Evolutionary conservation across 2,329 filamentous ascomycete species (phyloP).

Genomic region (Truncatella angustata): DNA sequence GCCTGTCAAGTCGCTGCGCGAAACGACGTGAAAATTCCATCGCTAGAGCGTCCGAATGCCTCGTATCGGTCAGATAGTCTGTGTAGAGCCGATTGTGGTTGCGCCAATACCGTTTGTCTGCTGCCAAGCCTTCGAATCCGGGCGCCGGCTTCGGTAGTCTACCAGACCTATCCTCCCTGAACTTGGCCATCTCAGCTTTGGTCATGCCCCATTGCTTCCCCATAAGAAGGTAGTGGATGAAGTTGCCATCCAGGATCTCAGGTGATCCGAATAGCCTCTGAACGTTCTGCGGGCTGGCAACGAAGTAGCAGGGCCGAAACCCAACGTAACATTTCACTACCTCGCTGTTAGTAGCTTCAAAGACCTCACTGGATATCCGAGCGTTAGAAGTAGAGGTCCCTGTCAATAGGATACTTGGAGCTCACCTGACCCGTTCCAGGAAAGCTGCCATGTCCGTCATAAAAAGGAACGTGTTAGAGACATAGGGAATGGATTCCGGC

Average conservation of each 20-base stretch:
- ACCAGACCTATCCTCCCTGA: conserved; percentile 15
- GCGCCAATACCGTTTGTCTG: conserved; percentile 15
- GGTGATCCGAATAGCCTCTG: conserved; percentile 10
- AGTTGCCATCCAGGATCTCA: conserved; percentile 4
- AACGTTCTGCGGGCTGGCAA: conserved; percentile 14
- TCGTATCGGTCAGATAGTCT: conserved; percentile 13
- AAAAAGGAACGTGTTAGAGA: no score
- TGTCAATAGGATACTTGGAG: no score
- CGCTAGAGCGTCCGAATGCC: conserved; percentile 11
- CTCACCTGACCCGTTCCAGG: no score
- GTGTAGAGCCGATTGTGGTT: conserved; percentile 13
- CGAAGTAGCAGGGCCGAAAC: conserved; percentile 4
- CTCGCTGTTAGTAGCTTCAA: not conserved
- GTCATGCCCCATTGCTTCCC: conserved; percentile 15
- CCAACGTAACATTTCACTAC: conserved; percentile 10
- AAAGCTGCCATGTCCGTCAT: no score
- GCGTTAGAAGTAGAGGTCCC: no score
- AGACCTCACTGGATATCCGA: no score
- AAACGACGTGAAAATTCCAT: conserved; percentile 13
- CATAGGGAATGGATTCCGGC: no score
- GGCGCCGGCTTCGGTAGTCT: not conserved
- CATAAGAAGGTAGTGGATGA: conserved; percentile 7
- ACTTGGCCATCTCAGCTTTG: conserved; percentile 13
- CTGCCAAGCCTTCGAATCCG: conserved; percentile 10
- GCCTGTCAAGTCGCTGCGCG: conserved; percentile 9